Evolutionary conservation across 179 eudicot genomes (phyloP), one percentile per base, ranked within the genome.

Genomic region (Beta corolliflora): DNA sequence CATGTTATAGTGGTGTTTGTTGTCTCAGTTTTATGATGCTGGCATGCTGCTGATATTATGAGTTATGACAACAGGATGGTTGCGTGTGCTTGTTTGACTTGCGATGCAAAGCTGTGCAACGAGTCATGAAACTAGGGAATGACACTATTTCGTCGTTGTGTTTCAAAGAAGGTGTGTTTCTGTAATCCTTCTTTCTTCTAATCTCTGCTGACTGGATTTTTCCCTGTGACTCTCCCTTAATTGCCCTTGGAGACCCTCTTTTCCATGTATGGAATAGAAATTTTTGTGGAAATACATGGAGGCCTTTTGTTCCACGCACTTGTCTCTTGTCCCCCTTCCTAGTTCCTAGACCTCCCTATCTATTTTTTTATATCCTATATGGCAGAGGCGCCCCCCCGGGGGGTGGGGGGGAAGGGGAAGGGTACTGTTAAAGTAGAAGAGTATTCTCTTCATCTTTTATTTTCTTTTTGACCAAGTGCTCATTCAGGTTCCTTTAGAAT

Each of bases 61-160:
- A 25, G 29, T 76, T 5, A 45, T 71, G 77, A 31, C 18, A 79
- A 15, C 86, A 95, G 99, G 99, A 93, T 91, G 98, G 99, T 44
- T 84, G 92, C 84, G 87, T 94, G 63, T 90, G 94, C 89, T 90
- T 90, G 89, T 92, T 91, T 83, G 99, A 95, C 81, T 73, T 95
- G 88, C 91, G 99, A 78, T 95, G 98, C 88, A 89, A 92, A 85
- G 94, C 89, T 69, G 85, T 91, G 81, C 83, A 92, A 55, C 86
- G 41, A 71, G 81, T 83, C 54, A 80, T 92, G 94, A 83, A 89
- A 82, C 85, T 92, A 46, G 92, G 92, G 7, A 78, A 80, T 76
- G 82, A 86, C 66, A 90, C 97, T 58, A 81, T 95, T 77, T 83
- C 99, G 64, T 94, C 99, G 23, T 76, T 95, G 75, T 94, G 98